A percentile compares a stretch with the other conserved stretches of the same genome.
phyloP scores from a whole-genome alignment of 768 basidiomycete species.

The Lactarius quietus region DNA sequence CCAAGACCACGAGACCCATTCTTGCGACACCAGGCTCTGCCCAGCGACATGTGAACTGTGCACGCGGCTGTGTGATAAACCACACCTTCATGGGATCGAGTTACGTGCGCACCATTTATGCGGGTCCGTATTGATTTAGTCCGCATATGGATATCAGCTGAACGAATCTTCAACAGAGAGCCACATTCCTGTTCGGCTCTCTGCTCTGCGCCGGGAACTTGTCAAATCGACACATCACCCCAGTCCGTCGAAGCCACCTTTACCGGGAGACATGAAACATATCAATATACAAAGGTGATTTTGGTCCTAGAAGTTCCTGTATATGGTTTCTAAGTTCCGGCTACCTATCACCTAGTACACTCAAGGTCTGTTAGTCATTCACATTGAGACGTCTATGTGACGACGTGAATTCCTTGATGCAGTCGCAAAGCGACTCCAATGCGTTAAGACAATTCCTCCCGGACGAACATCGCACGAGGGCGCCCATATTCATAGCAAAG shows the following conservation, averaged over 20 bases:
- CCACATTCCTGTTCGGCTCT: not conserved
- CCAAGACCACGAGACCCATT: conserved; percentile 42
- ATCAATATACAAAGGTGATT: conserved; percentile 58
- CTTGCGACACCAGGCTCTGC: conserved; percentile 50
- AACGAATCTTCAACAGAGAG: not conserved
- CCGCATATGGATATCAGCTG: not conserved
- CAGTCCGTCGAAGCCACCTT: conserved; percentile 57
- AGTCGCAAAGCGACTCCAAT: conserved; percentile 32
- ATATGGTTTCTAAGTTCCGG: no score
- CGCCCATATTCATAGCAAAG: conserved; percentile 46
- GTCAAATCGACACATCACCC: conserved; percentile 55
- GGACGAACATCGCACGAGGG: conserved; percentile 44
- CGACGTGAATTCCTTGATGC: conserved; percentile 40
- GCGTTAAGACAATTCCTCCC: conserved; percentile 39
- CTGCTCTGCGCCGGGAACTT: conserved; percentile 42
- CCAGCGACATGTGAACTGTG: conserved; percentile 53
- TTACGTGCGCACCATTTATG: not conserved
- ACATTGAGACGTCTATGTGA: not conserved
- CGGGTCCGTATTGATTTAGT: conserved; percentile 38
- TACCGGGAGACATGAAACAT: conserved; percentile 53
- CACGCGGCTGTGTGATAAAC: conserved; percentile 46
- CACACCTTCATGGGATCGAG: conserved; percentile 45
- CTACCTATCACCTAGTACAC: no score
- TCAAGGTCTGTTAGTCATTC: no score
- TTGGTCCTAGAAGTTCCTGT: not conserved